Conservation (phyloP, 129 eudicot species). For the Tagetes erecta region DNA sequence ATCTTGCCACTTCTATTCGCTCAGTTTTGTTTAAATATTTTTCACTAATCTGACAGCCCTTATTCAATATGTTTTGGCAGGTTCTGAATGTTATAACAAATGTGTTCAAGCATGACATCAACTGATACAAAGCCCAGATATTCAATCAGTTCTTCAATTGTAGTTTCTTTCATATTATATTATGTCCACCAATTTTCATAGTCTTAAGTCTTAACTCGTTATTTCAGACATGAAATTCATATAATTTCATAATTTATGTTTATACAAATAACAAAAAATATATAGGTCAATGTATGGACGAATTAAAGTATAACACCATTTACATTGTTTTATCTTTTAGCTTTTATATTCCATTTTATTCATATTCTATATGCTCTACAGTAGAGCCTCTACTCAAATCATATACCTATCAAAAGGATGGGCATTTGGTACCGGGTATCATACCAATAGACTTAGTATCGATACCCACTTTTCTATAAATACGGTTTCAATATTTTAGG, state of each 20-base stretch:
- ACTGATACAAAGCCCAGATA: slow-evolving; percentile 11
- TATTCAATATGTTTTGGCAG: slow-evolving; percentile 22
- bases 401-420: no score
- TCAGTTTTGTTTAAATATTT: no score
- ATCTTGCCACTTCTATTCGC: neutral
- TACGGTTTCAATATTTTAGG: no score
- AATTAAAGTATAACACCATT: neutral
- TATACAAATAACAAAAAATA: neutral
- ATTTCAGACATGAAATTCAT: neutral
- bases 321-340: neutral
- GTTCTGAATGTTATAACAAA: slow-evolving; percentile 11
- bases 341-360: no score
- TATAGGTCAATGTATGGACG: neutral
- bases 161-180: neutral
- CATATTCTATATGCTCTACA: no score
- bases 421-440: no score
- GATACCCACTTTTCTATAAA: no score
- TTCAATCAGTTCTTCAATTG: neutral
- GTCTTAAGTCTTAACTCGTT: neutral
- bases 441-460: no score
- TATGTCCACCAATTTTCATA: slow-evolving; percentile 19
- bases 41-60: neutral
- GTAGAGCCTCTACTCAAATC: no score
- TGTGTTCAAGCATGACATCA: slow-evolving; percentile 16
- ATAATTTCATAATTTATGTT: neutral